Evolutionary conservation across 2,329 filamentous ascomycete species (phyloP), one percentile per base, ranked within the genome.

Genomic region (Grosmannia serpens): DNA sequence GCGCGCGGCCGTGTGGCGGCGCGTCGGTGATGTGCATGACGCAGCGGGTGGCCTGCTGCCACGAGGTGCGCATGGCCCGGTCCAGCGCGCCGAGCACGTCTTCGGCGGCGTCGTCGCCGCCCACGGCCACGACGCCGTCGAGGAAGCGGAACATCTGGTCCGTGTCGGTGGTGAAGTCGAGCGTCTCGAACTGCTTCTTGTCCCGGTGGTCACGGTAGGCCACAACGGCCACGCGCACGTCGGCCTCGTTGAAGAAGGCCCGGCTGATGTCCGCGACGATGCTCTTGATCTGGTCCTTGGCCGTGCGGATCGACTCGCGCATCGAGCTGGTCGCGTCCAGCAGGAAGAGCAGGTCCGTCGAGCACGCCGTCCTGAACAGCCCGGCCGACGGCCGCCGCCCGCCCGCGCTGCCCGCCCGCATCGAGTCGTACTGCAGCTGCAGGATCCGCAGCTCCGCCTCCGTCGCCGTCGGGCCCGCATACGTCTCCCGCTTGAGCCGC

Each of bases 281-380:
- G 53, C 56, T 64, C 59, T 61, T 65, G 51, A 73, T 67, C 55
- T 73, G 70, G 2, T 65, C 55, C 52, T 71, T 73, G 10, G 70
- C 70, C 1, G 68, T 67, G 0, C 66, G 59, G 20, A 73, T 70
- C 55, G 69, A 67, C 0, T 56, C 35, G 0, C 20, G 8, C 71
- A 73, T 73, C 0, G 71, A 73, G 0, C 58, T 59, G 0, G 71
- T 73, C 1, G 68, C 70, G 58, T 74, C 71, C 10, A 73, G 68
- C 29, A 73, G 65, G 53, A 74, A 74, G 0, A 73, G 56, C 38
- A 73, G 27, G 53, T 73, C 71, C 4, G 69, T 72, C 0, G 70
- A 67, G 58, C 68, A 72, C 2, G 66, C 65, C 2, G 58, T 52
- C 57, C 68, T 68, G 62, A 73, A 73, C 20, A 73, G 59, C 8